phyloP scores from a whole-genome alignment of 2,329 filamentous ascomycete species.

The Ophiostoma piceae region DNA sequence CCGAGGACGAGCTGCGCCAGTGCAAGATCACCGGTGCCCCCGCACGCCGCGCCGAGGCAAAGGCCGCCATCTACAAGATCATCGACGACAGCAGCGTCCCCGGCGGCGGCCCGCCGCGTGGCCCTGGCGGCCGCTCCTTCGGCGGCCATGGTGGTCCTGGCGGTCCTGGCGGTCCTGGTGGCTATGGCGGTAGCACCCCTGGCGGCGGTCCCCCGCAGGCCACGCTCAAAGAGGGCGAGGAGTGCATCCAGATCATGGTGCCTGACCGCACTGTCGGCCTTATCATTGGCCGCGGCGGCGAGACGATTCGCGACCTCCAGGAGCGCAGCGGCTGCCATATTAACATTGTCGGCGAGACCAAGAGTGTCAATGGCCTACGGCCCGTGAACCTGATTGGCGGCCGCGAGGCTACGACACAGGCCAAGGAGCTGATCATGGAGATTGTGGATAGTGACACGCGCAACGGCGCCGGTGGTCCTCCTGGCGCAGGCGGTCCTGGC shows the following conservation, averaged over 20 bases:
- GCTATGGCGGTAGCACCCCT: constrained; percentile 31
- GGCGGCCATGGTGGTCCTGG: constrained; percentile 35
- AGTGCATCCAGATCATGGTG: constrained; percentile 89
- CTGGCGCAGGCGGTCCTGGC: constrained; percentile 25
- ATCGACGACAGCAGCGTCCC: constrained; percentile 70
- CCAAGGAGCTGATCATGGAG: constrained; percentile 85
- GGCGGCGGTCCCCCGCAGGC: constrained; percentile 35
- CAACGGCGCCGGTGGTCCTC: constrained; percentile 34
- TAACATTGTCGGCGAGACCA: constrained; percentile 89
- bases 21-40: constrained; percentile 79
- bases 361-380: constrained; percentile 82
- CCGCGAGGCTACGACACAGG: constrained; percentile 65
- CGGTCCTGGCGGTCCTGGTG: constrained; percentile 34
- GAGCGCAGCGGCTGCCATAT: constrained; percentile 91
- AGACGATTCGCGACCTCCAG: constrained; percentile 88
- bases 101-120: constrained; percentile 27
- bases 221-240: constrained; percentile 68
- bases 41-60: constrained; percentile 68
- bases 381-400: constrained; percentile 87
- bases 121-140: constrained; percentile 28
- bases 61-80: constrained; percentile 76
- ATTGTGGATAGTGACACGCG: constrained; percentile 88
- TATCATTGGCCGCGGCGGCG: constrained; percentile 88
- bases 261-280: constrained; percentile 87
- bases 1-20: constrained; percentile 66